Evolutionary conservation across 371 early-diverging fungal genomes (phyloP).

Genomic region (Apophysomyces trapeziformis): DNA sequence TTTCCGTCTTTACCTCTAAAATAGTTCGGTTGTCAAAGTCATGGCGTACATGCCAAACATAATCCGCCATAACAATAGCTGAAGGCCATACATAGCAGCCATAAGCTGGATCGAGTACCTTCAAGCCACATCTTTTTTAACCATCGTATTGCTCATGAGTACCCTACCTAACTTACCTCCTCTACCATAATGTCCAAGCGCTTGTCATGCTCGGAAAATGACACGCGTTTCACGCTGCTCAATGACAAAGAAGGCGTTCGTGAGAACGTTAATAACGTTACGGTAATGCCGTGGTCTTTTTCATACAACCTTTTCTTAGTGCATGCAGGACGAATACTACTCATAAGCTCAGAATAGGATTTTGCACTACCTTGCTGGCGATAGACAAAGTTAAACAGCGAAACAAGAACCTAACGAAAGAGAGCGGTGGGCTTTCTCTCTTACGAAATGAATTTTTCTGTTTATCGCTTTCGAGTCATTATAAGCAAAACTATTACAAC

Average conservation of each 20-base stretch:
- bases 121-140: neutral
- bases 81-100: conserved; percentile 67
- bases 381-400: too few relatives aligned
- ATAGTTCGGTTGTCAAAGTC: conserved; percentile 29
- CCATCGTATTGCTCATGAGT: neutral
- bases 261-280: neutral
- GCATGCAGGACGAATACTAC: too few relatives aligned
- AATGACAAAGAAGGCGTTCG: neutral
- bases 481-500: too few relatives aligned
- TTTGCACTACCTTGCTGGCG: too few relatives aligned
- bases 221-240: conserved; percentile 17
- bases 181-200: conserved; percentile 13
- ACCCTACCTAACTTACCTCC: conserved; percentile 10
- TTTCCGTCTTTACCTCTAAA: conserved; percentile 32
- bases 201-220: conserved; percentile 2
- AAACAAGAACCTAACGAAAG: too few relatives aligned
- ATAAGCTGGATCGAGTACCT: conserved; percentile 58
- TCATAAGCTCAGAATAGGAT: too few relatives aligned
- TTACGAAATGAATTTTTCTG: too few relatives aligned
- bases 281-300: neutral
- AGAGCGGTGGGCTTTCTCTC: too few relatives aligned
- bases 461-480: too few relatives aligned
- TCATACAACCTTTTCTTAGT: neutral
- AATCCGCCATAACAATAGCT: conserved; percentile 55
- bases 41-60: conserved; percentile 38